These are phyloP conservation scores for Cutaneotrichosporon cyanovorans DNA, from an alignment of 1,284 basidiomycete species.

Conservation along the genomic window DNA sequence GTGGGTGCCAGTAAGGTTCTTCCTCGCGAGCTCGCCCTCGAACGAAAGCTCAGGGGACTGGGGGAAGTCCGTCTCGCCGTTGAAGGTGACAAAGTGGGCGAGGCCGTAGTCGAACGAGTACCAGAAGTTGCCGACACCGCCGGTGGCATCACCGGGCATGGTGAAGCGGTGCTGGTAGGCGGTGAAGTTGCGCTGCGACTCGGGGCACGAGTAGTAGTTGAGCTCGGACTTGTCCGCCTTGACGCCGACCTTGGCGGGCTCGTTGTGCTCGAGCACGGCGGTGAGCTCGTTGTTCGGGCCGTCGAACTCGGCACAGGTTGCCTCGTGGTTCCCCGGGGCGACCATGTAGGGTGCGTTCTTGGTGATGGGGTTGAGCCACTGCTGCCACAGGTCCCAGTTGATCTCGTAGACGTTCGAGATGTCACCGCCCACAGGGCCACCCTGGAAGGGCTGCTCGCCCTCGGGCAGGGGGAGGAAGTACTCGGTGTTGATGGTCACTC, in stretches of 20 bases:
- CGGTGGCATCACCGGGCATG: conserved; percentile 25
- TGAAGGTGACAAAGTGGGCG: conserved; percentile 23
- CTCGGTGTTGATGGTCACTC: conserved; percentile 12
- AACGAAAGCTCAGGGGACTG: conserved; percentile 23
- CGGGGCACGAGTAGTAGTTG: conserved; percentile 24
- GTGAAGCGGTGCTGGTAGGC: conserved; percentile 29
- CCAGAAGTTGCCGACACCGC: conserved; percentile 27
- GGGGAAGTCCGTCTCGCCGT: conserved; percentile 23
- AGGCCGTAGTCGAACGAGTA: conserved; percentile 27
- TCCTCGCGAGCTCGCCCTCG: conserved; percentile 21
- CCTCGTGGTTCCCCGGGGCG: conserved; percentile 20
- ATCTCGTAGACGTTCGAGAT: conserved; percentile 27
- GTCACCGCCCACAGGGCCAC: conserved; percentile 25
- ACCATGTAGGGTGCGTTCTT: conserved; percentile 28
- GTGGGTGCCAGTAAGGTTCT: conserved; percentile 12
- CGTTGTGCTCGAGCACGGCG: conserved; percentile 13
- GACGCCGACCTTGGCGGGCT: conserved; percentile 6
- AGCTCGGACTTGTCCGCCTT: conserved; percentile 9
- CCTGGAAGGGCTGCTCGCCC: conserved; percentile 25
- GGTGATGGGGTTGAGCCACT: conserved; percentile 36
- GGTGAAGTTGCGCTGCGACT: conserved; percentile 23
- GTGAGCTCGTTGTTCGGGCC: conserved; percentile 21
- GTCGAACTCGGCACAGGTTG: conserved; percentile 22
- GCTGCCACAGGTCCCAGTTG: conserved; percentile 41
- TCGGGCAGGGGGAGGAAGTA: conserved; percentile 23